Base-by-base conservation (phyloP, 192 early-diverging fungal species). In the Coemansia sp. region DNA sequence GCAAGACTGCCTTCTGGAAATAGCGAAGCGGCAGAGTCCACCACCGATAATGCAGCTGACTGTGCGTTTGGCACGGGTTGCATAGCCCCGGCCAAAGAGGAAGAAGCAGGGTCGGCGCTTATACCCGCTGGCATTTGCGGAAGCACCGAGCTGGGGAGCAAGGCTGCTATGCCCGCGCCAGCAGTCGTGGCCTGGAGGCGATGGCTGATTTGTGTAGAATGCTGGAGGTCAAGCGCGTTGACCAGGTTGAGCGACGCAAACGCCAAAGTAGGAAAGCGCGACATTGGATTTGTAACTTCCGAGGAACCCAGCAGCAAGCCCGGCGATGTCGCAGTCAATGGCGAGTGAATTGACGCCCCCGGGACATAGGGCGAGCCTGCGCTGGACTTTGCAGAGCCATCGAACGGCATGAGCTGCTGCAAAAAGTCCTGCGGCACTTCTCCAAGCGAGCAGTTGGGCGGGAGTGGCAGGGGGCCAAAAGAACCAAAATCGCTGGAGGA, bases 231-330 rank as follows among this genome's bases (percentile, higher is more conserved):
- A 9, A 73, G 60, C 17, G 63, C 35, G 50, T 48, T 70, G 35
- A 70, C 67, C 56, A 80, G 52, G 21, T 80, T 74, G 18, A 74
- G 67, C 22, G 77, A 80, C 9, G 70, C 71, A 58, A 80, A 67
- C 14, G 67, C 76, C 38, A 63, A 62, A 19, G 76, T 80, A 38
- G 76, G 63, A 34, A 74, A 65, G 6, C 52, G 53, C 46, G 50
- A 19, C 38, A 67, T 58, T 29, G 63, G 38, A 36, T 38, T 54
- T 4, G 56, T 39, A n/a, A 70, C 67, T 14, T 56, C 38, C 15
- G 60, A 33, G 22, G 24, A 34, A 4, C 63, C 62, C 17, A 80
- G 46, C 35, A 80, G 60, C 18, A 62, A 56, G 33, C 63, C 70
- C 15, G 70, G 63, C 48, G 76, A 80, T 36, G 52, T 29, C 1